phyloP scores from a whole-genome alignment of 2,329 filamentous ascomycete species.

The Aspergillus amoenus region DNA sequence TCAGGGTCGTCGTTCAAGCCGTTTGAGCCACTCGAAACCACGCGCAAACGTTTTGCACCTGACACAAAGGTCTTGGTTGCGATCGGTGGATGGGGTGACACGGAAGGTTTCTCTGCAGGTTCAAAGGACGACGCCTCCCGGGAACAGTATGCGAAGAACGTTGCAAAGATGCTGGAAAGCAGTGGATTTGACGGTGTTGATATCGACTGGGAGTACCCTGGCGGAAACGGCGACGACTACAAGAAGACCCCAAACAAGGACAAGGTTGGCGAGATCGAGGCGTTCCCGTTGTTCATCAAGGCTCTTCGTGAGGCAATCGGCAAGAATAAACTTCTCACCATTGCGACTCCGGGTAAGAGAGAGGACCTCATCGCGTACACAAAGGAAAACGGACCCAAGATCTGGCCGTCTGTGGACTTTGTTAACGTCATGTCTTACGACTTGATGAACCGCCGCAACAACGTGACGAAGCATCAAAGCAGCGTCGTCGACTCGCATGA shows the following conservation, averaged over 20 bases:
- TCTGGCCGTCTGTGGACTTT: conserved; percentile 62
- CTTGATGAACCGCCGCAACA: conserved; percentile 68
- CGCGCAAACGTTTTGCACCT: conserved; percentile 54
- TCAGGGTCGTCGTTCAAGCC: conserved; percentile 49
- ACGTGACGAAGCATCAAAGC: conserved; percentile 63
- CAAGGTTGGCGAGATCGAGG: conserved; percentile 60
- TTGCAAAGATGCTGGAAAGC: conserved; percentile 60
- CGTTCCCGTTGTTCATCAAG: conserved; percentile 61
- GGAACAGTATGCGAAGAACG: conserved; percentile 61
- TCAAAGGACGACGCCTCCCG: conserved; percentile 54
- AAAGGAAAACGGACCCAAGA: conserved; percentile 54
- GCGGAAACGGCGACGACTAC: conserved; percentile 69
- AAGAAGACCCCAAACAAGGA: conserved; percentile 59
- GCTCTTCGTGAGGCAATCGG: conserved; percentile 61
- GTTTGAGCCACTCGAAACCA: conserved; percentile 52
- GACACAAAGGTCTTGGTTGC: conserved; percentile 67
- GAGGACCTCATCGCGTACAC: conserved; percentile 70
- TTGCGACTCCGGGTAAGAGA: conserved; percentile 63
- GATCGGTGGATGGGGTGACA: conserved; percentile 74
- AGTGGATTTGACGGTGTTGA: conserved; percentile 69
- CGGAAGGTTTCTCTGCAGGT: conserved; percentile 59
- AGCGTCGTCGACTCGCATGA: conserved; percentile 57
- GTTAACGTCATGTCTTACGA: conserved; percentile 74
- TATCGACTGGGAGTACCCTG: conserved; percentile 66
- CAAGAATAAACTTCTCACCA: conserved; percentile 60